A percentile compares a stretch with the other conserved stretches of the same genome.
These are phyloP conservation scores for Haberlea rhodopensis DNA, from an alignment of 257 asterid genomes.

Conservation along the genomic window DNA sequence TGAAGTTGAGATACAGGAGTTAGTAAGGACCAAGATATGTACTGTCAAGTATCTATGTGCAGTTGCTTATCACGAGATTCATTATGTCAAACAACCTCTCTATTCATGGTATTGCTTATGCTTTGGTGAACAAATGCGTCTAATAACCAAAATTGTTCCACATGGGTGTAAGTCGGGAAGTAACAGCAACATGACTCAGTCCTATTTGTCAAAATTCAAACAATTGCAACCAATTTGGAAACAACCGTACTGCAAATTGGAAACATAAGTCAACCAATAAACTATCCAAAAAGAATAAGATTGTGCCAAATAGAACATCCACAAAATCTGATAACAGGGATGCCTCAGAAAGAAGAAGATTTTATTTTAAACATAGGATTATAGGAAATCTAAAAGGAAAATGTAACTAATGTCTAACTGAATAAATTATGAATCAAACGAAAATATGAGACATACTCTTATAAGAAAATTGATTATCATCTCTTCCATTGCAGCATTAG, in stretches of 20 bases:
- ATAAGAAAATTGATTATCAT: slow-evolving; percentile 98
- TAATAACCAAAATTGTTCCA: background rate
- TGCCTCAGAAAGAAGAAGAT: background rate
- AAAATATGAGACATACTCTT: slow-evolving; percentile 56
- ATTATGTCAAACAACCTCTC: background rate
- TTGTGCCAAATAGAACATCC: background rate
- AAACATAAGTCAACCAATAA: slow-evolving; percentile 4
- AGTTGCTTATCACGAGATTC: background rate
- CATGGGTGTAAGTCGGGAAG: background rate
- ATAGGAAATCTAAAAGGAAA: no score
- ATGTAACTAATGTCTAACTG: no score
- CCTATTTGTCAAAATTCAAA: slow-evolving; percentile 9
- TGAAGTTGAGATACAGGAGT: slow-evolving; percentile 7
- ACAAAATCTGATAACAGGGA: slow-evolving; percentile 11
- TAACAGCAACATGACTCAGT: background rate
- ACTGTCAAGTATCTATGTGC: background rate
- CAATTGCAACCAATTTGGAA: background rate
- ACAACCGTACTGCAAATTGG: background rate
- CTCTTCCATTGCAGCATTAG: slow-evolving; percentile 99
- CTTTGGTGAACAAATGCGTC: background rate
- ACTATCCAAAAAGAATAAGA: background rate
- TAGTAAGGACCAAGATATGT: background rate
- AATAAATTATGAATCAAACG: slow-evolving; percentile 22
- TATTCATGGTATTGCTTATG: background rate
- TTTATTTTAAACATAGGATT: slow-evolving; percentile 6